Evolutionary conservation across 1,139 yeast species (phyloP).

Genomic region (Chernovozyma aurita): DNA sequence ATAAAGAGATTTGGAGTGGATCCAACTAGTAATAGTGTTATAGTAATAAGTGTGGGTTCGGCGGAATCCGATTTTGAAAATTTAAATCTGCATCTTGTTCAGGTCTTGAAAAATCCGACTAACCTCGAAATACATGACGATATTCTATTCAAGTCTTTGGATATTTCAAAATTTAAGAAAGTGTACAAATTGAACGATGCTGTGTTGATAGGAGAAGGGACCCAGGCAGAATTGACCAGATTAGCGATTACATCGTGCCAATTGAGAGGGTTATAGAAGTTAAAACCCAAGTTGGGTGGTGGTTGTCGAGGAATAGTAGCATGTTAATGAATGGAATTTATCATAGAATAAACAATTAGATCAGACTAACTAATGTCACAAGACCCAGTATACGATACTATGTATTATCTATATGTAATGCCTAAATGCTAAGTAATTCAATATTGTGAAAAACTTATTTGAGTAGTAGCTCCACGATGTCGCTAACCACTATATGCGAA

Average conservation of each 20-base stretch:
- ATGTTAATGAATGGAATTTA: no score
- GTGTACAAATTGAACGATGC: slow-evolving; percentile 37
- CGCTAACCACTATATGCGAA: slow-evolving; percentile 19
- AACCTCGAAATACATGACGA: slow-evolving; percentile 22
- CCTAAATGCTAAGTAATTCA: no score
- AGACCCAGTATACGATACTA: no score
- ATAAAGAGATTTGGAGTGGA: slow-evolving; percentile 40
- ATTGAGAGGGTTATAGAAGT: slow-evolving; percentile 26
- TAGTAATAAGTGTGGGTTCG: slow-evolving; percentile 29
- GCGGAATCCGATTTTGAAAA: slow-evolving; percentile 9
- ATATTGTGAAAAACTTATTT: no score
- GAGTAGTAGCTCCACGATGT: no score
- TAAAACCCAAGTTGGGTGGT: no score
- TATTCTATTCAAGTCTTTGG: slow-evolving; percentile 17
- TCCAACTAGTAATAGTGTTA: slow-evolving; percentile 21
- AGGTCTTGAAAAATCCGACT: slow-evolving; percentile 14
- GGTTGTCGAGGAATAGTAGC: no score
- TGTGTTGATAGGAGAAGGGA: slow-evolving; percentile 12
- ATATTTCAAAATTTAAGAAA: slow-evolving; percentile 31
- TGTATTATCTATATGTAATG: no score
- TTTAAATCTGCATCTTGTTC: slow-evolving; percentile 13
- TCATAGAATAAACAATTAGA: no score
- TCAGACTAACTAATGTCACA: no score
- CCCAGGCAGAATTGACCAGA: slow-evolving; percentile 26
- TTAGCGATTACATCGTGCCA: slow-evolving; percentile 38